Evolutionary conservation across 331 rosid genomes (phyloP), one percentile per base, ranked within the genome.

Genomic region (Pyracantha coccinea): DNA sequence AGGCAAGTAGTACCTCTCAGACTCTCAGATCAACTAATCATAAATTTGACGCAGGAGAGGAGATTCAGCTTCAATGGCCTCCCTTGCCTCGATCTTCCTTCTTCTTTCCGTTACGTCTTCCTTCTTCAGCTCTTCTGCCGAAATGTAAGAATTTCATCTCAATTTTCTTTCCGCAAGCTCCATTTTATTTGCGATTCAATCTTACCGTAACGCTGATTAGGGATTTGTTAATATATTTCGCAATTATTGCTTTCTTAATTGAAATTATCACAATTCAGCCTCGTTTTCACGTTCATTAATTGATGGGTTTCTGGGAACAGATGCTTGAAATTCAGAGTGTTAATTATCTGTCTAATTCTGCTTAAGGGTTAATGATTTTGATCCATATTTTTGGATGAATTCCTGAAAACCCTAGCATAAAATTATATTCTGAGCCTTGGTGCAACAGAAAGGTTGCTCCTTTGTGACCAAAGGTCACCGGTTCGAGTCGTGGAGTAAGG

Each of bases 31-130:
- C 44, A 1, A 38, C 44, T 38, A 9, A 13, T 38, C 0, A 1
- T 1, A 38, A 38, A 38, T 38, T 38, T 38, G 45, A 38, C 45
- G 45, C 45, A 38, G 47, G 41, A 47, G 3, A 6, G 20, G 4
- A 29, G 24, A 2, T 63, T 29, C 44, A 63, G 68, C 35, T 58
- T 57, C 79, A 64, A 89, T 87, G 95, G 86, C 86, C 24, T 80
- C 89, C 52, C 67, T 77, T 74, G 77, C 81, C 69, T 74, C 80
- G 12, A n/a, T 80, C 28, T n/a, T 81, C 32, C 82, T 80, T 67
- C 83, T 83, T 60, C 47, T 76, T 55, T 71, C 75, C 31, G 17
- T 75, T 35, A 21, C 63, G 21, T 78, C 47, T 65, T 76, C 69
- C n/a, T 69, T 74, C 77, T 32, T 61, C 23, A 41, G 64, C 78